Evolutionary conservation across 345 rosid genomes (phyloP).

Genomic region (Conringia planisiliqua): DNA sequence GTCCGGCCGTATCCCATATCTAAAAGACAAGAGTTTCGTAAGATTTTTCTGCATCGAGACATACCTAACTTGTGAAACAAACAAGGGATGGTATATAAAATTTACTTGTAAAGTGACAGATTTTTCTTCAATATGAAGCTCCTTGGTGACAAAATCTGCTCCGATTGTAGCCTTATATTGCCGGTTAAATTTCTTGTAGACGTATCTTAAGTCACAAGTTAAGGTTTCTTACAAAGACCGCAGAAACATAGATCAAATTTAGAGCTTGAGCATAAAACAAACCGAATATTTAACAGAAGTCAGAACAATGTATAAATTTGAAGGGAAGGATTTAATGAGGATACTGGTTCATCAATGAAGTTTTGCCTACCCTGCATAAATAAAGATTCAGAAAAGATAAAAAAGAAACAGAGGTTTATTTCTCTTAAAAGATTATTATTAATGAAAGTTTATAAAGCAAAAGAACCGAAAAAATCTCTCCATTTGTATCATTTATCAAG

Average conservation of each 20-base stretch:
- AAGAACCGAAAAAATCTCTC: background rate
- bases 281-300: background rate
- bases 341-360: constrained; percentile 93
- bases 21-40: constrained; percentile 19
- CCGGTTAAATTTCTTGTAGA: constrained; percentile 63
- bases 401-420: background rate
- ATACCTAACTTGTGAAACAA: background rate
- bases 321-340: constrained; percentile 24
- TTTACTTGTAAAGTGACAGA: constrained; percentile 76
- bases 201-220: constrained; percentile 57
- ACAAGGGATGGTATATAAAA: background rate
- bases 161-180: constrained; percentile 93
- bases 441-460: background rate
- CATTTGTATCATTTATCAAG: background rate
- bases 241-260: constrained; percentile 1
- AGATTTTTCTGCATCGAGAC: background rate
- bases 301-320: background rate
- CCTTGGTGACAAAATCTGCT: constrained; percentile 91
- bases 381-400: background rate
- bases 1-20: constrained; percentile 99
- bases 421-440: background rate
- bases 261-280: background rate
- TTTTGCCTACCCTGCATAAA: constrained; percentile 80
- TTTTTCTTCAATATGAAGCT: constrained; percentile 71
- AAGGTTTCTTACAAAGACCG: constrained; percentile 6